Evolutionary conservation across 176 grass and related monocot genomes (phyloP), one percentile per base, ranked within the genome.

Genomic region (Eremochloa ophiuroides): DNA sequence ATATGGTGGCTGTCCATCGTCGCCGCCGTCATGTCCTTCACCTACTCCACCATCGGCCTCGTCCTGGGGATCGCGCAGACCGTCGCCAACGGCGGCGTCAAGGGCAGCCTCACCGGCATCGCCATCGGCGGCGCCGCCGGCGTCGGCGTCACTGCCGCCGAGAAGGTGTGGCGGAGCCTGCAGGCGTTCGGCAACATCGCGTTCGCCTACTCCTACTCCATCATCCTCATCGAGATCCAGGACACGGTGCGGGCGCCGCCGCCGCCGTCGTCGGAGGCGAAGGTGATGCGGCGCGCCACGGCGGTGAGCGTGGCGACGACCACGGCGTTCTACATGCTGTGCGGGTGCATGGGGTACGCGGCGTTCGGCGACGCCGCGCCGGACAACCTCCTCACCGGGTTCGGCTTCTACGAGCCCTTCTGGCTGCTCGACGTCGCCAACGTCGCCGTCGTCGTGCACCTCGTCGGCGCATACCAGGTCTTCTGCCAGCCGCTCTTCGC

Each of bases 381-480:
- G 1, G 80, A 93, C 82, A 94, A 97, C 86, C 94, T 97, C 18
- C 91, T 97, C 60, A 94, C 92, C 0, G 94, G 94, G 0, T 97
- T 97, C 73, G 94, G 94, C 59, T 97, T 97, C 88, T 97, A 91
- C 91, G 90, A 93, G 84, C 94, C 94, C 17, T 97, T 81, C 87
- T 97, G 94, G 94, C 88, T 97, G 1, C 91, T 97, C n/a, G 80
- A 97, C 91, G 40, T 97, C 53, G 94, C 94, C 67, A 97, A 97
- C 87, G 91, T 66, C 34, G 94, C 94, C 80, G 91, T 97, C 75
- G 94, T 97, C 62, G 65, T 89, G 62, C 94, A 97, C 89, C 88
- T 93, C 75, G 55, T 97, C 71, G 91, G 91, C 23, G 94, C 94
- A 0, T 93, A 93, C 87, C 94, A 97, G 69, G 94, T 93, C 65